Percentiles rank a stretch among this genome's conserved stretches.
Conservation (phyloP, 2,329 filamentous ascomycete species). For the Calonectria naviculata region DNA sequence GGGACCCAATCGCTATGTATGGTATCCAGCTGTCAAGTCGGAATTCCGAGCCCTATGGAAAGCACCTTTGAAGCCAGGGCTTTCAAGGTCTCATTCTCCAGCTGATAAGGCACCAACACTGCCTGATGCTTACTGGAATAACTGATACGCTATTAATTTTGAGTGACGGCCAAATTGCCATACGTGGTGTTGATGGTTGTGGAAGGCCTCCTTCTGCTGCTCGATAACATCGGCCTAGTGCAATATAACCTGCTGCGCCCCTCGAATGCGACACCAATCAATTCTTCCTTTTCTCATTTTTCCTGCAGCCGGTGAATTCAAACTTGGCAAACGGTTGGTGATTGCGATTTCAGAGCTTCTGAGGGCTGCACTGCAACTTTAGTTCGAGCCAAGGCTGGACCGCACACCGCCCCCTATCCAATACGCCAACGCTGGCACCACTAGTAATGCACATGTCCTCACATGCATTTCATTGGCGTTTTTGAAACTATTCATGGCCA, state of each 20-base stretch:
- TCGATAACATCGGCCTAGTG: neutral
- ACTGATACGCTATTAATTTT: neutral
- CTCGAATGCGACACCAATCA: too few species aligned
- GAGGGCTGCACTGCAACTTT: neutral
- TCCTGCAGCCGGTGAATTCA: neutral
- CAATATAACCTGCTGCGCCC: too few species aligned
- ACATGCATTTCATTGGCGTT: neutral
- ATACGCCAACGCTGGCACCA: neutral
- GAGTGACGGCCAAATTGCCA: neutral
- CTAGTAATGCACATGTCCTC: neutral
- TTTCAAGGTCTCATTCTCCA: neutral
- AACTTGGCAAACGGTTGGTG: too few species aligned
- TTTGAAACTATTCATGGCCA: neutral
- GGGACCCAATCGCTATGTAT: neutral
- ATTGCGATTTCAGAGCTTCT: neutral
- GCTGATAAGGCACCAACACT: neutral
- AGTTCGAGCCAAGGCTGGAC: neutral
- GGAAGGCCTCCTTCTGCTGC: neutral
- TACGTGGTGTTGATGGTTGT: neutral
- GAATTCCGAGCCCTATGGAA: neutral
- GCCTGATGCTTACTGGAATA: neutral
- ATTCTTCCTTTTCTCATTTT: neutral
- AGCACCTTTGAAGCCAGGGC: too few species aligned
- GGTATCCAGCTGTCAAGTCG: neutral
- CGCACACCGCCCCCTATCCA: neutral